Percentiles rank a stretch among this genome's conserved stretches.
These are phyloP conservation scores for Fraxinus ornus DNA, from an alignment of 305 asterid genomes.

Conservation along the genomic window DNA sequence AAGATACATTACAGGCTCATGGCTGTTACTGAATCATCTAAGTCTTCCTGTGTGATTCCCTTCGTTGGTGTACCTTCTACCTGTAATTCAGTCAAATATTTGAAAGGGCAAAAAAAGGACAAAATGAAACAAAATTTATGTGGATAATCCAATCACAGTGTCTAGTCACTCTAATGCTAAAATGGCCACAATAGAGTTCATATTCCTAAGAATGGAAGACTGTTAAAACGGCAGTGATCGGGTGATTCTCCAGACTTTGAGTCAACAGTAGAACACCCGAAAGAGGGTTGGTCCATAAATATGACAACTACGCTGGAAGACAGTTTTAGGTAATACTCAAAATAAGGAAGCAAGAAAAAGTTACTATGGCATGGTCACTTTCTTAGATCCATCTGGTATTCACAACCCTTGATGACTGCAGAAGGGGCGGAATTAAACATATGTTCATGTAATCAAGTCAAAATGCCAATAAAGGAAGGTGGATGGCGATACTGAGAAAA, in stretches of 20 bases:
- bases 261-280: background rate
- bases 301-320: background rate
- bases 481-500: background rate
- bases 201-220: background rate
- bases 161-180: background rate
- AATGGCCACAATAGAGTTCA: background rate
- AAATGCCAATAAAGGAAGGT: background rate
- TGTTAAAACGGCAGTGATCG: background rate
- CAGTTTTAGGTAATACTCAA: background rate
- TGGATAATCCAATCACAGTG: background rate
- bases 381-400: background rate
- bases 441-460: background rate
- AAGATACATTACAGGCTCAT: constrained; percentile 33
- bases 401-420: background rate
- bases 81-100: constrained; percentile 17
- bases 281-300: background rate
- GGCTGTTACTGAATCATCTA: constrained; percentile 37
- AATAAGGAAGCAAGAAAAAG: background rate
- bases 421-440: background rate
- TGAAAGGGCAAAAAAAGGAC: background rate
- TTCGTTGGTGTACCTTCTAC: constrained; percentile 25
- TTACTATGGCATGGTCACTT: background rate
- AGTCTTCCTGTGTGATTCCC: constrained; percentile 24
- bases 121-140: background rate
- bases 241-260: background rate